These are phyloP conservation scores for Termitomyces sp. DNA, from an alignment of 768 basidiomycete genomes.

Conservation along the genomic window DNA sequence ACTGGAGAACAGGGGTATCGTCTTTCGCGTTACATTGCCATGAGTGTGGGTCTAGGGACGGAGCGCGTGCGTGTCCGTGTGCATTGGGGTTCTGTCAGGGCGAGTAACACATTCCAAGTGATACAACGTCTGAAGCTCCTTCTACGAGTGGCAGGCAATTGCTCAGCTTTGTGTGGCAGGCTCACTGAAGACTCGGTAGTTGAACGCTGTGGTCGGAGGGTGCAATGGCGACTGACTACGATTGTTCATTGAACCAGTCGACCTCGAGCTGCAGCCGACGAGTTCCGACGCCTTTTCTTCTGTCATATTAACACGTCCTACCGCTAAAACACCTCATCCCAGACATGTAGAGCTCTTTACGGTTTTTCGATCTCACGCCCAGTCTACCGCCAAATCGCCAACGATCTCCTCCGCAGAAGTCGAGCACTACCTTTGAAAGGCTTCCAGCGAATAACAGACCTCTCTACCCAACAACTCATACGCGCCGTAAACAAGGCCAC, in stretches of 20 bases:
- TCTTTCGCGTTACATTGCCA: neutral
- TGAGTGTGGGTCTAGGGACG: neutral
- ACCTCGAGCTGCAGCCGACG: neutral
- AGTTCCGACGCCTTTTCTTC: neutral
- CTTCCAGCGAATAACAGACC: conserved; percentile 65
- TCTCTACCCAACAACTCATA: conserved; percentile 59
- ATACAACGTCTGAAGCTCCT: too few species aligned
- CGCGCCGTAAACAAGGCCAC: conserved; percentile 61
- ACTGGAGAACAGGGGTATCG: neutral
- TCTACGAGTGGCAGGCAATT: neutral
- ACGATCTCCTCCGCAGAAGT: conserved; percentile 59
- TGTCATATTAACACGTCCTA: neutral
- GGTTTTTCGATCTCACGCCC: conserved; percentile 62
- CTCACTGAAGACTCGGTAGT: neutral
- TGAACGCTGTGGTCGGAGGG: neutral
- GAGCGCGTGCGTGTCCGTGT: neutral
- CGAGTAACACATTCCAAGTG: neutral
- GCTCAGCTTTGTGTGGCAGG: neutral
- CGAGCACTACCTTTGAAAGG: conserved; percentile 67
- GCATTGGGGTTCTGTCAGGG: neutral
- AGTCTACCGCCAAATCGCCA: conserved; percentile 64
- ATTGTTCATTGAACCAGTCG: neutral
- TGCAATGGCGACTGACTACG: neutral
- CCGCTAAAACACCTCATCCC: conserved; percentile 7
- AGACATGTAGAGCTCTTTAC: conserved; percentile 64